Percentiles rank a stretch among this genome's conserved stretches.
phyloP scores from a whole-genome alignment of 768 basidiomycete genomes.

The Cystobasidium onofrii region DNA sequence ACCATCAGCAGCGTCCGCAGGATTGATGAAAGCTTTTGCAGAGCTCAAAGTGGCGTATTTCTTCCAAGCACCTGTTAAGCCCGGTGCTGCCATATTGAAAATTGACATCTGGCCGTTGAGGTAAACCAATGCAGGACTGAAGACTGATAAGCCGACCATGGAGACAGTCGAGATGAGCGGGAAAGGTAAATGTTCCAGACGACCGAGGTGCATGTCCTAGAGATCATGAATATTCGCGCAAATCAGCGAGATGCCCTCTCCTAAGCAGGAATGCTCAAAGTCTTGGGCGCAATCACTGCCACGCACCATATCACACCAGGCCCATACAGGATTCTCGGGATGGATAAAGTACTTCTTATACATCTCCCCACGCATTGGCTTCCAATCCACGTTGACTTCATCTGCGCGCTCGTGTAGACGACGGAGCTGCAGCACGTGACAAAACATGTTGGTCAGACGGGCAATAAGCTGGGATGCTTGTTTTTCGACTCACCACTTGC shows the following conservation, averaged over 20 bases:
- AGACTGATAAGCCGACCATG: background rate
- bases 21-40: constrained; percentile 5
- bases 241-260: too few species aligned
- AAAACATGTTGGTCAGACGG: background rate
- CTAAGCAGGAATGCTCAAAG: too few species aligned
- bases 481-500: constrained; percentile 24
- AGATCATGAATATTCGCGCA: background rate
- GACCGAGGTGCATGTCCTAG: constrained; percentile 20
- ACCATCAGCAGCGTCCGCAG: background rate
- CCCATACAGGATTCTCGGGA: constrained; percentile 23
- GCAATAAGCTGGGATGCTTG: too few species aligned
- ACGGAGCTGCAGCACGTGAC: constrained; percentile 1
- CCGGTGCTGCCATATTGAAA: constrained; percentile 22
- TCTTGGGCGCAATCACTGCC: background rate
- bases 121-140: constrained; percentile 14
- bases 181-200: constrained; percentile 11
- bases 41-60: background rate
- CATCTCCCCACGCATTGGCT: constrained; percentile 21
- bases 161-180: constrained; percentile 6
- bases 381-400: constrained; percentile 18
- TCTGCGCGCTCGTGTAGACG: constrained; percentile 21
- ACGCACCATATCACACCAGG: constrained; percentile 18
- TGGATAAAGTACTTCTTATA: constrained; percentile 25
- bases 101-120: constrained; percentile 3
- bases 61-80: constrained; percentile 16